Evolutionary conservation across 495 filamentous ascomycete species (phyloP), one percentile per base, ranked within the genome.

Genomic region (Neurospora terricola): DNA sequence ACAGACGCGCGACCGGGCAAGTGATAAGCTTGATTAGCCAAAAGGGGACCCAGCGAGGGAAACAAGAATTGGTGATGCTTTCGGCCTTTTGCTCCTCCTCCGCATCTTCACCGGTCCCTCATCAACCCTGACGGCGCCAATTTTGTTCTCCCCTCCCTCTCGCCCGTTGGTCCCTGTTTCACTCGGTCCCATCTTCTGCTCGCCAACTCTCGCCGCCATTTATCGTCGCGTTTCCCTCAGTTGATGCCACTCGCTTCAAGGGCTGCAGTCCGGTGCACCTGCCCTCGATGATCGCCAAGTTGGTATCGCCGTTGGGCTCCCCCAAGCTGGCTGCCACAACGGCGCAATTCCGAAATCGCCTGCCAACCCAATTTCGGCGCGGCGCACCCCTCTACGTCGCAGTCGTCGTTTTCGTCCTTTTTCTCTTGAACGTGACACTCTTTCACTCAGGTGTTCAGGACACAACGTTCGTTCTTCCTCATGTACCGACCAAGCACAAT

Each of bases 341-440:
- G 18, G 80, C 80, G 36, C 80, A 81, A 74, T 77, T 83, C 43
- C 75, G 82, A 40, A 82, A 82, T 74, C 79, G 79, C 9, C 71
- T 81, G 36, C 80, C 80, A 10, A 78, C 76, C 9, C 82, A 83
- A 48, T 77, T 83, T 38, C 78, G 81, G 30, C 79, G 82, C 59
- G 72, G 72, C 38, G 77, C 81, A 6, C 76, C 78, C 30, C 72
- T 83, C 70, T 83, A 83, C 69, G 69, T 80, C 40, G 79, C 70
- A 45, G 78, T 73, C 72, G 72, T 83, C 54, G 73, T 82, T 74
- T 73, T 84, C 1, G 68, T 85, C 23, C 74, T 87, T 38, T 74
- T 86, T 69, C 40, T 84, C 73, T 77, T 86, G 39, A 86, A 86
- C 70, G 74, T 84, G 72, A 79, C 81, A 59, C 77, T 84, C 69